phyloP scores from a whole-genome alignment of 2,329 filamentous ascomycete species.

The Paecilomyces dactylethromorphus region DNA sequence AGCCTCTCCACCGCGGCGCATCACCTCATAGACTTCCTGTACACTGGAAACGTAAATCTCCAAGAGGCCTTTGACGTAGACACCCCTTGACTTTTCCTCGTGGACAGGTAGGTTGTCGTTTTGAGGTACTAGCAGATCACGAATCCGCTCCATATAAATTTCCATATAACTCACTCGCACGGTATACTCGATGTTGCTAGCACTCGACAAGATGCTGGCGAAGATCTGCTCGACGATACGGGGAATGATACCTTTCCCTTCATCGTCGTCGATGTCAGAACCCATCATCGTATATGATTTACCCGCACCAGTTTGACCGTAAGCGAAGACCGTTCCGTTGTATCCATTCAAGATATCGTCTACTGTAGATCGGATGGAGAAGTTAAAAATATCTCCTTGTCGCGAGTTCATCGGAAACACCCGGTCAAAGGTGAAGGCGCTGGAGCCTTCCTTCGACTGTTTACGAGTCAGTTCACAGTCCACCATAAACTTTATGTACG shows the following conservation, averaged over 20 bases:
- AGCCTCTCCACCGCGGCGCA: conserved; percentile 84
- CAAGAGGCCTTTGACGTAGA: conserved; percentile 91
- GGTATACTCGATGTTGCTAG: conserved; percentile 95
- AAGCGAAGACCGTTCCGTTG: conserved; percentile 98
- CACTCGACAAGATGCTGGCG: conserved; percentile 84
- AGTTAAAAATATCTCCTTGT: conserved; percentile 94
- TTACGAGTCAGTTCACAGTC: conserved; percentile 7
- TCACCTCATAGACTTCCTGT: conserved; percentile 92
- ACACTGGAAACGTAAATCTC: conserved; percentile 96
- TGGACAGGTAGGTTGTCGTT: conserved; percentile 98
- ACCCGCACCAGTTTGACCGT: conserved; percentile 95
- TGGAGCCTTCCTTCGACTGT: conserved; percentile 74
- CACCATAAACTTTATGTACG: not conserved
- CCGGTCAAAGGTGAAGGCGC: conserved; percentile 92
- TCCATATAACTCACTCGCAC: conserved; percentile 99
- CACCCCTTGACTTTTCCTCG: conserved; percentile 91
- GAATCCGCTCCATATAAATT: conserved; percentile 98
- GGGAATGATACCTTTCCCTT: conserved; percentile 87
- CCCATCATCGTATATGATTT: conserved; percentile 99
- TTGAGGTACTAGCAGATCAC: conserved; percentile 83
- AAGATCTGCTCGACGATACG: conserved; percentile 98
- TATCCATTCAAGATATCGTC: conserved; percentile 98
- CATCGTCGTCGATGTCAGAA: conserved; percentile 83
- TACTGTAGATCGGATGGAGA: conserved; percentile 90
- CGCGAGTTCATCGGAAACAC: conserved; percentile 91